A percentile compares a stretch with the other conserved stretches of the same genome.
Evolutionary conservation across 2,329 filamentous ascomycete genomes (phyloP).

Genomic region (Fusarium foetens): DNA sequence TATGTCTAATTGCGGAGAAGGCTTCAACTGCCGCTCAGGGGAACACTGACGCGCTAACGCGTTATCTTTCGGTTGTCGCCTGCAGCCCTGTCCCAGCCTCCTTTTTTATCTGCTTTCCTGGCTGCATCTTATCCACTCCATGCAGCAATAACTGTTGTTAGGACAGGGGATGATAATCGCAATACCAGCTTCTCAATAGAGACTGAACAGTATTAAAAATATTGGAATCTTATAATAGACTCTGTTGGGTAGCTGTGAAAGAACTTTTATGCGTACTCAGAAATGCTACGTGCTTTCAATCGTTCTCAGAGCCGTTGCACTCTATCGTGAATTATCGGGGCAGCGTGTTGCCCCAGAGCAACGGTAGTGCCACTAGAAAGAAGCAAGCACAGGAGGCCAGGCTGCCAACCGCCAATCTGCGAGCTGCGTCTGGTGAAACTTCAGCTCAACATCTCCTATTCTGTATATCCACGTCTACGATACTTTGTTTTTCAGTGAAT

Average conservation of each 20-base stretch:
- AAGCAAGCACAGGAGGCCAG: slow-evolving; percentile 29
- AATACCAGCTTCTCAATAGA: neutral
- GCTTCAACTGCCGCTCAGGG: slow-evolving; percentile 16
- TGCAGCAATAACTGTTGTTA: slow-evolving; percentile 49
- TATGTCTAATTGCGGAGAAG: neutral
- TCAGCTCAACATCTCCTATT: slow-evolving; percentile 11
- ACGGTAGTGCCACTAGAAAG: slow-evolving; percentile 32
- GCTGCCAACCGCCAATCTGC: slow-evolving; percentile 31
- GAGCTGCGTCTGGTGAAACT: slow-evolving; percentile 27
- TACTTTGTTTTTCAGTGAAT: neutral
- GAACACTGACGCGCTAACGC: neutral
- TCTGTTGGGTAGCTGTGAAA: too few species aligned
- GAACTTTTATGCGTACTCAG: neutral
- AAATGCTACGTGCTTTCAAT: neutral
- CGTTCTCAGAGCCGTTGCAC: neutral
- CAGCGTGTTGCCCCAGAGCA: slow-evolving; percentile 44
- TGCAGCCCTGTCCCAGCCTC: slow-evolving; percentile 47
- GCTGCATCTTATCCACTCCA: slow-evolving; percentile 41
- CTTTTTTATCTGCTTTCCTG: slow-evolving; percentile 29
- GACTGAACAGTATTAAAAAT: neutral
- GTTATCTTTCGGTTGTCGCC: slow-evolving; percentile 23
- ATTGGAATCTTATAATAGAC: accelerated
- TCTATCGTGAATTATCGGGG: slow-evolving; percentile 44
- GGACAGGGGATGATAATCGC: neutral
- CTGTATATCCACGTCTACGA: slow-evolving; percentile 6